Evolutionary conservation across 2,329 filamentous ascomycete species (phyloP).

Genomic region (Sporothrix brunneoviolacea): DNA sequence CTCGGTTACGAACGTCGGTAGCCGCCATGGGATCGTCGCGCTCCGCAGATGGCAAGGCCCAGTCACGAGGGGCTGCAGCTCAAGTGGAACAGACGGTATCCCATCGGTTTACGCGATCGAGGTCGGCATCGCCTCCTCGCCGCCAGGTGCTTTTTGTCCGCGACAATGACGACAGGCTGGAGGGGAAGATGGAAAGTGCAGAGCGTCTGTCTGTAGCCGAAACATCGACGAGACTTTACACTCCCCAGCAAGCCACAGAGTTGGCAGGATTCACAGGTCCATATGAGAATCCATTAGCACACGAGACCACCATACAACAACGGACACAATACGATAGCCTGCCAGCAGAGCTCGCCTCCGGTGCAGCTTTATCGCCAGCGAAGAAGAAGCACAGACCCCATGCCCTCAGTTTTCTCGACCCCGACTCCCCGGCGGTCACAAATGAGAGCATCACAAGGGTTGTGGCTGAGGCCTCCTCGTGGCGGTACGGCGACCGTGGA

Average conservation of each 20-base stretch:
- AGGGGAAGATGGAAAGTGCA: too few species aligned
- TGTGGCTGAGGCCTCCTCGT: constrained; percentile 25
- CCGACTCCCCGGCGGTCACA: constrained; percentile 45
- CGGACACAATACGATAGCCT: too few species aligned
- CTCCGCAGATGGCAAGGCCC: background rate
- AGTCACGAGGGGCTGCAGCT: too few species aligned
- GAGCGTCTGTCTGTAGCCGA: too few species aligned
- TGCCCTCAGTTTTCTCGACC: constrained; percentile 50
- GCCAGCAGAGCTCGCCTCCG: background rate
- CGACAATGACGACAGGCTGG: too few species aligned
- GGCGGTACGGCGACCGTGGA: constrained; percentile 21
- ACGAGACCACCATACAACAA: too few species aligned
- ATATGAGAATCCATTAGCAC: too few species aligned
- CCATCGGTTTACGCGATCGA: background rate
- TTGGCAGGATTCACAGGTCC: too few species aligned
- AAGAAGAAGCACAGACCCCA: constrained; percentile 23
- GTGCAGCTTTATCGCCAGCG: background rate
- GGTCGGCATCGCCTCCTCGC: background rate
- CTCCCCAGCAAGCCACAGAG: too few species aligned
- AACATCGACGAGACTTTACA: too few species aligned
- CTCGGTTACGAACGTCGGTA: background rate
- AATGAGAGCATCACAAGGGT: constrained; percentile 28
- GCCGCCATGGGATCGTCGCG: background rate
- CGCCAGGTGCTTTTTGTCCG: too few species aligned
- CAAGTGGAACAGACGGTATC: background rate